phyloP scores from a whole-genome alignment of 306 rosid genomes.

The Gynostemma pentaphyllum region DNA sequence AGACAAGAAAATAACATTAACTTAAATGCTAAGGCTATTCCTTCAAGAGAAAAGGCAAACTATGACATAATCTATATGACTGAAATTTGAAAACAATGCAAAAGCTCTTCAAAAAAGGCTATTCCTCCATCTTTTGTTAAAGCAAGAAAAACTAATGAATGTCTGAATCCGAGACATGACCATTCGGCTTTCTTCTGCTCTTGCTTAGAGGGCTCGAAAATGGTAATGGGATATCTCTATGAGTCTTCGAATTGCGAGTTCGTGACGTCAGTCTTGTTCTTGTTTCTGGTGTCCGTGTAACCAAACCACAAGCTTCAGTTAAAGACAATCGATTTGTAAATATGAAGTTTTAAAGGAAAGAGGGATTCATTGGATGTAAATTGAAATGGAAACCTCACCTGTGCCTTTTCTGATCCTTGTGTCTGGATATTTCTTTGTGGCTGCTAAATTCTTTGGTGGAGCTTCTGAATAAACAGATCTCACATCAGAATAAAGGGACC shows the following conservation, averaged over 20 bases:
- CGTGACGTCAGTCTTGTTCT: slow-evolving; percentile 14
- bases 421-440: slow-evolving; percentile 18
- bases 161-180: slow-evolving; percentile 26
- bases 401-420: slow-evolving; percentile 27
- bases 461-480: slow-evolving; percentile 24
- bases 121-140: background rate
- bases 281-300: slow-evolving; percentile 12
- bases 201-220: slow-evolving; percentile 23
- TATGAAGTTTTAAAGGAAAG: background rate
- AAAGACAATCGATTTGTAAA: background rate
- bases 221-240: slow-evolving; percentile 19
- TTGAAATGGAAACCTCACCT: slow-evolving; percentile 30
- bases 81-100: background rate
- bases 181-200: slow-evolving; percentile 15
- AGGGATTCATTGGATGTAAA: background rate
- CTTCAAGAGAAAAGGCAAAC: background rate
- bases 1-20: slow-evolving; percentile 4
- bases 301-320: slow-evolving; percentile 6
- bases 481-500: slow-evolving; percentile 27
- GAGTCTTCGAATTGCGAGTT: slow-evolving; percentile 19
- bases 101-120: slow-evolving; percentile 5
- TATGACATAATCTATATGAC: background rate
- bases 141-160: slow-evolving; percentile 14
- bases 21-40: background rate
- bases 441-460: slow-evolving; percentile 25